Conservation (phyloP, 2,329 filamentous ascomycete genomes). For the Immersiporthe knoxdaviesiana region DNA sequence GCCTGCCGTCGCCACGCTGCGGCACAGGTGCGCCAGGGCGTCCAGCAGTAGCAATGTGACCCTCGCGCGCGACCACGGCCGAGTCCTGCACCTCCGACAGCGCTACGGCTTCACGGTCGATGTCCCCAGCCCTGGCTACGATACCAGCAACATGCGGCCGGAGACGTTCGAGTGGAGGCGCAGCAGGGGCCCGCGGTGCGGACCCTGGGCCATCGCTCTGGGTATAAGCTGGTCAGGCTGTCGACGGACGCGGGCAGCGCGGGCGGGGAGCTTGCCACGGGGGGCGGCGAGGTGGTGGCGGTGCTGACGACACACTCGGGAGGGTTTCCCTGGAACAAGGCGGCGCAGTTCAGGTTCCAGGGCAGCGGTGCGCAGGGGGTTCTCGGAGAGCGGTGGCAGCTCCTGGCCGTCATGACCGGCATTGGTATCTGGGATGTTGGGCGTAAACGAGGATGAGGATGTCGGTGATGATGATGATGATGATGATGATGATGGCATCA, state of each 20-base stretch:
- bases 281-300: conserved; percentile 12
- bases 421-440: conserved; percentile 15
- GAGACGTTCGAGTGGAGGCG: conserved; percentile 18
- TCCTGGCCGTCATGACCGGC: conserved; percentile 13
- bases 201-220: not conserved
- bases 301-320: conserved; percentile 5
- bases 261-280: conserved; percentile 6
- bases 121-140: not conserved
- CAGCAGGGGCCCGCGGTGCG: conserved; percentile 4
- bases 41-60: not conserved
- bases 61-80: not conserved
- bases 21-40: not conserved
- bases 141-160: not conserved
- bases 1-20: conserved; percentile 2
- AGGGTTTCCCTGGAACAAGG: not conserved
- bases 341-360: conserved; percentile 8
- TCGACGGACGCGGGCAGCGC: conserved; percentile 10
- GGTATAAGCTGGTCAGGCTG: conserved; percentile 17
- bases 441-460: no score
- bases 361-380: conserved; percentile 17
- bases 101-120: conserved; percentile 1
- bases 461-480: not conserved
- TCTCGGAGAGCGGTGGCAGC: conserved; percentile 9
- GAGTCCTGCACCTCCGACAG: not conserved
- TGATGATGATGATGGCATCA: not conserved